A percentile compares a stretch with the other conserved stretches of the same genome.
phyloP scores from a whole-genome alignment of 805 yeast species.

The Kregervanrija delftensis region DNA sequence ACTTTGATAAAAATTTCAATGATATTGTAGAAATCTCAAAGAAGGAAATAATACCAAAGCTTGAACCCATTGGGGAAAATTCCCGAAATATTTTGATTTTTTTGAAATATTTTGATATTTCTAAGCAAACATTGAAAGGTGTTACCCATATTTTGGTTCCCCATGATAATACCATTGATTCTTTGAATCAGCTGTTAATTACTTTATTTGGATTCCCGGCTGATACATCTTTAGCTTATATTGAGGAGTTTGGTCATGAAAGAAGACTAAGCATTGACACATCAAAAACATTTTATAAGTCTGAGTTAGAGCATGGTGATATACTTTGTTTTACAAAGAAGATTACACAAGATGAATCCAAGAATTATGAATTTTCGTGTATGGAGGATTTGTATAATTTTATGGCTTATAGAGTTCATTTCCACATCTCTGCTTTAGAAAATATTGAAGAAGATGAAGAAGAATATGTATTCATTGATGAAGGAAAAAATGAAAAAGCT shows the following conservation, averaged over 20 bases:
- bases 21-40: neutral
- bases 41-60: constrained; percentile 9
- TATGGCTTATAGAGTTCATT: constrained; percentile 53
- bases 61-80: constrained; percentile 17
- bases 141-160: constrained; percentile 51
- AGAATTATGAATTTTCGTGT: constrained; percentile 21
- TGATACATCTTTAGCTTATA: constrained; percentile 31
- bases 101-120: constrained; percentile 62
- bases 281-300: constrained; percentile 39
- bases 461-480: constrained; percentile 39
- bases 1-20: constrained; percentile 7
- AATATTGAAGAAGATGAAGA: constrained; percentile 39
- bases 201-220: constrained; percentile 33
- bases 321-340: constrained; percentile 37
- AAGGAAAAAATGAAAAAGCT: constrained; percentile 12
- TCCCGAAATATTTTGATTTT: constrained; percentile 34
- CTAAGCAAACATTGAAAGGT: constrained; percentile 51
- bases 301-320: constrained; percentile 65
- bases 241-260: constrained; percentile 57
- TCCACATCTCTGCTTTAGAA: constrained; percentile 40
- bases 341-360: neutral
- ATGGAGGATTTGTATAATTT: constrained; percentile 45
- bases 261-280: constrained; percentile 40
- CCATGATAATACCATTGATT: constrained; percentile 37
- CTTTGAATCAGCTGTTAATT: constrained; percentile 35